Evolutionary conservation across 441 rosid species (phyloP).

Genomic region (Macaranga tanarius): DNA sequence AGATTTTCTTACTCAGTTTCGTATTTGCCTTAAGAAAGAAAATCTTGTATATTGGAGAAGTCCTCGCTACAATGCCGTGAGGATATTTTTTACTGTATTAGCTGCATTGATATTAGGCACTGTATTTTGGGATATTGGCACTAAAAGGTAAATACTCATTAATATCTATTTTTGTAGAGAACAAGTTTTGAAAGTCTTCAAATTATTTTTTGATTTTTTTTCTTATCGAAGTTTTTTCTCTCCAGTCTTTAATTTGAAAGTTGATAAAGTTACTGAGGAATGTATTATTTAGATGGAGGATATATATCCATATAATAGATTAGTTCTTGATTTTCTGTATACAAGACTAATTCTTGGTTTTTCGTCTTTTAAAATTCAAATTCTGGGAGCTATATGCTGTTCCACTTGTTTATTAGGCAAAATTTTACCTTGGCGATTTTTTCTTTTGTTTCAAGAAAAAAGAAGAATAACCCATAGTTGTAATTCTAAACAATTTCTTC

Average conservation of each 20-base stretch:
- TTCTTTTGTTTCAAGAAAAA: too few relatives aligned
- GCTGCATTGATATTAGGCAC: conserved; percentile 81
- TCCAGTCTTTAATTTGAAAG: background rate
- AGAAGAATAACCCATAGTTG: too few relatives aligned
- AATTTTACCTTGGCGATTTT: too few relatives aligned
- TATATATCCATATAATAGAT: background rate
- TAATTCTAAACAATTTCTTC: too few relatives aligned
- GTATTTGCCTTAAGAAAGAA: conserved; percentile 72
- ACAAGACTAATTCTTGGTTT: background rate
- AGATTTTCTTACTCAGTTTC: conserved; percentile 53
- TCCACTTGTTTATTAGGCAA: too few relatives aligned
- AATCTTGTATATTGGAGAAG: conserved; percentile 96
- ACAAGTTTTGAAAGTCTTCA: background rate
- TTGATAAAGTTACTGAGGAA: background rate
- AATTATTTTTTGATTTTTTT: background rate
- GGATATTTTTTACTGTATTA: conserved; percentile 53
- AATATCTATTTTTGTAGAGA: background rate
- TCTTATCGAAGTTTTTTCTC: background rate
- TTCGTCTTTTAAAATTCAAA: background rate
- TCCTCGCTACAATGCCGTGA: conserved; percentile 77
- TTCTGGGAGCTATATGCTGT: background rate
- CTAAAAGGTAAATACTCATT: conserved; percentile 44
- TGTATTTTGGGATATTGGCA: conserved; percentile 77
- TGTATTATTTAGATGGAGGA: background rate
- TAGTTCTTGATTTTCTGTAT: background rate